Evolutionary conservation across 331 rosid genomes (phyloP).

Genomic region (Malus hybrid): DNA sequence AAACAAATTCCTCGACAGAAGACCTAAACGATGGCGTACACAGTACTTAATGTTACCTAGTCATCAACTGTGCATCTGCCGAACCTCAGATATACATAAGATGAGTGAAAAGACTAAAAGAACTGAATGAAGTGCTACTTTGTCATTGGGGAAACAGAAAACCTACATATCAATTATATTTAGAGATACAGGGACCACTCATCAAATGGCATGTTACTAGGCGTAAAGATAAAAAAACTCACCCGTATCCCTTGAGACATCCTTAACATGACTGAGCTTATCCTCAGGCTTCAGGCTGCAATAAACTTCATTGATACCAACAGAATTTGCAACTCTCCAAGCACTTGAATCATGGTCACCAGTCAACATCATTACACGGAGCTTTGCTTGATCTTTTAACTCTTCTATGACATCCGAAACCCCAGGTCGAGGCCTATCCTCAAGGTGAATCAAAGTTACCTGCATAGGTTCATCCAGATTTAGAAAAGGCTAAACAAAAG

Average conservation of each 20-base stretch:
- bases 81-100: background rate
- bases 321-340: conserved; percentile 82
- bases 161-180: background rate
- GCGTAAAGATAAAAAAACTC: conserved; percentile 18
- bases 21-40: too few species aligned
- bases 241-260: conserved; percentile 80
- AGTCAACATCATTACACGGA: conserved; percentile 88
- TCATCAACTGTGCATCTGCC: background rate
- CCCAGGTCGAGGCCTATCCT: conserved; percentile 92
- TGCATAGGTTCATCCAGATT: conserved; percentile 22
- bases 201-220: background rate
- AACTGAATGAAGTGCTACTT: background rate
- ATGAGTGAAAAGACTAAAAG: background rate
- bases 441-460: conserved; percentile 93
- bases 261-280: conserved; percentile 86
- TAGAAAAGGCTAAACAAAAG: background rate
- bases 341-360: conserved; percentile 94
- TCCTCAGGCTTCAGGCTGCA: conserved; percentile 96
- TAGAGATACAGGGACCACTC: background rate
- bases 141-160: background rate
- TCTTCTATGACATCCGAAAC: conserved; percentile 66
- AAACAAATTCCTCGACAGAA: background rate
- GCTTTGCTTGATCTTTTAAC: conserved; percentile 59
- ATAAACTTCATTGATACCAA: conserved; percentile 75
- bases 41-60: background rate